These are phyloP conservation scores for Claviceps maximensis DNA, from an alignment of 2,329 filamentous ascomycete species.

Conservation along the genomic window DNA sequence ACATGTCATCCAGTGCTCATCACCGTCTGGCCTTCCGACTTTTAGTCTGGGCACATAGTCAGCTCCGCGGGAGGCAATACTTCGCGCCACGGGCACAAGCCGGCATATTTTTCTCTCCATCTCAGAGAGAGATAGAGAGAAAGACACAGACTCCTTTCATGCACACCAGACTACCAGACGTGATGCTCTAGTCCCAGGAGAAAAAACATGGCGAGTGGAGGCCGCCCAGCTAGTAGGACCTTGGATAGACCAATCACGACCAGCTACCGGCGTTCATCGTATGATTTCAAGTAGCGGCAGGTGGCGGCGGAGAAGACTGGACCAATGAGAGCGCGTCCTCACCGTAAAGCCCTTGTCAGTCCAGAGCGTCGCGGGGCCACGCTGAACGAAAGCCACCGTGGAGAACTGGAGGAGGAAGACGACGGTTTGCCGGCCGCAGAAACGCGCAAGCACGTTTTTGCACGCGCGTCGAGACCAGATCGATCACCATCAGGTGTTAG, in stretches of 20 bases:
- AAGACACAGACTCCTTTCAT: too few relatives aligned
- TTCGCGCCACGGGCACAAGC: background rate
- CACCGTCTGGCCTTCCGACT: too few relatives aligned
- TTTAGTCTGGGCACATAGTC: too few relatives aligned
- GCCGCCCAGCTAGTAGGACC: background rate
- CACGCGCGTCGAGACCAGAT: background rate
- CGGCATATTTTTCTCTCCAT: background rate
- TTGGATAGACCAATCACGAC: background rate
- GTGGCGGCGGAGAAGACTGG: background rate
- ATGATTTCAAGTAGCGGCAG: conserved; percentile 2
- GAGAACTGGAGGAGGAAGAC: too few relatives aligned
- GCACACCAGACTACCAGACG: background rate
- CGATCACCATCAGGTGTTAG: background rate
- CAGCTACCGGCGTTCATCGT: background rate
- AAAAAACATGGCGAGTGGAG: conserved; percentile 2
- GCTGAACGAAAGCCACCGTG: background rate
- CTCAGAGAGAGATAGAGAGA: too few relatives aligned
- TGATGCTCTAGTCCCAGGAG: background rate
- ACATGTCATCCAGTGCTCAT: background rate
- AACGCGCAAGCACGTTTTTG: background rate
- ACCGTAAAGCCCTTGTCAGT: background rate
- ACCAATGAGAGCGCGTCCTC: background rate
- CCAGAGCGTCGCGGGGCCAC: background rate
- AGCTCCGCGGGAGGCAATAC: background rate
- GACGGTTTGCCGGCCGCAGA: background rate